phyloP scores from a whole-genome alignment of 1,284 basidiomycete species.

The Austropuccinia psidii region DNA sequence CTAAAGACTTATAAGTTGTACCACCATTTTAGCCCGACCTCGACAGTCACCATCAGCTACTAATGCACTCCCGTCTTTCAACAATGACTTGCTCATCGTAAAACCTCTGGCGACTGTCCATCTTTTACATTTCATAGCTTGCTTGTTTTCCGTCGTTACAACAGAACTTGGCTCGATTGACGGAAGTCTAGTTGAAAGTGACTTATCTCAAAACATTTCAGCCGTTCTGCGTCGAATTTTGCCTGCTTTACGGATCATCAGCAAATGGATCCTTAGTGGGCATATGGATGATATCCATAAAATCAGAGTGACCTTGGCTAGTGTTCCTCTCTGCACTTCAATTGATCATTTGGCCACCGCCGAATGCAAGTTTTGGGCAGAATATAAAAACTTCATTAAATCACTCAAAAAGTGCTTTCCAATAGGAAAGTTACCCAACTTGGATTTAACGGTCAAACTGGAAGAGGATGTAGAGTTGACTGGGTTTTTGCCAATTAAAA shows the following conservation, averaged over 20 bases:
- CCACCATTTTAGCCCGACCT: not conserved
- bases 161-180: constrained; percentile 7
- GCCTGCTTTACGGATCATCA: constrained; percentile 74
- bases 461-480: constrained; percentile 86
- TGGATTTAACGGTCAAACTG: constrained; percentile 57
- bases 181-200: not conserved
- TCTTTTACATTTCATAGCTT: constrained; percentile 11
- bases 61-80: not conserved
- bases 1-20: not conserved
- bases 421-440: constrained; percentile 56
- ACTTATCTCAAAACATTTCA: constrained; percentile 54
- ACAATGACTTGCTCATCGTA: not conserved
- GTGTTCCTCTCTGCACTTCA: not conserved
- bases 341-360: constrained; percentile 35
- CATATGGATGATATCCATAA: constrained; percentile 37
- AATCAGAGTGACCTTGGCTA: constrained; percentile 4
- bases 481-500: constrained; percentile 74
- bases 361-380: constrained; percentile 60
- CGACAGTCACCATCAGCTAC: not conserved
- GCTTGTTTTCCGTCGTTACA: constrained; percentile 3
- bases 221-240: constrained; percentile 76
- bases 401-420: constrained; percentile 65
- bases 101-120: not conserved
- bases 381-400: constrained; percentile 63
- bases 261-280: constrained; percentile 72